Base-by-base conservation (phyloP, 2,329 filamentous ascomycete genomes). In the Sclerotinia borealis region DNA sequence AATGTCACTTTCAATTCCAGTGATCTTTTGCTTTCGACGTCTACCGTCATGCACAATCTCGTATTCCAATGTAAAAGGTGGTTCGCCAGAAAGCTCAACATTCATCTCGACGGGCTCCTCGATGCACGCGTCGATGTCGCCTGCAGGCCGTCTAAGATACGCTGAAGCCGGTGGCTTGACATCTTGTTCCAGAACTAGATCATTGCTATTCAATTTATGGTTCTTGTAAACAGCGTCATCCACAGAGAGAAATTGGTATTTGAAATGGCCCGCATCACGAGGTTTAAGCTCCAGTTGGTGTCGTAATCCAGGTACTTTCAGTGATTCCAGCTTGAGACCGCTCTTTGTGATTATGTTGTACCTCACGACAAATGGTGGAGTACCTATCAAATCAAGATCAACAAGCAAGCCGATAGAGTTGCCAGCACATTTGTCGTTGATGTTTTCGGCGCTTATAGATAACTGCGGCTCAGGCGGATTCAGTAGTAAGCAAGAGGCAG, bases 161-260 rank as follows among this genome's bases (percentile, higher is more conserved):
- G 93, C 93, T 11, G 89, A 91, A 8, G 95, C 93, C 4, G 93
- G 91, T 11, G 95, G 95, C 76, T 96, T 96, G 69, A 99, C 93
- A 71, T 92, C 88, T 76, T 98, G 93, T 75, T 96, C 89, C 47
- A 98, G 78, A 11, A 85, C 77, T 66, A 88, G 83, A 56, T 83
- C 81, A 15, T 83, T 77, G 45, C 88, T 85, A 34, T 80, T 81
- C 27, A 96, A 77, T 31, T 81, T 79, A 58, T 88, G 81, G 1
- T 82, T 81, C 37, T 82, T 83, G 77, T 99, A 99, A 37, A 98
- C 88, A 51, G 83, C 81, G 75, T 99, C 96, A 67, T 87, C 85
- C 63, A 99, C 87, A 47, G 86, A 85, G 67, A 84, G 84, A 77
- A 99, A 97, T 29, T 86, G 83, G 76, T 98, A 99, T 69, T 85